phyloP scores from a whole-genome alignment of 768 basidiomycete species.

The Mycena olivaceomarginata region DNA sequence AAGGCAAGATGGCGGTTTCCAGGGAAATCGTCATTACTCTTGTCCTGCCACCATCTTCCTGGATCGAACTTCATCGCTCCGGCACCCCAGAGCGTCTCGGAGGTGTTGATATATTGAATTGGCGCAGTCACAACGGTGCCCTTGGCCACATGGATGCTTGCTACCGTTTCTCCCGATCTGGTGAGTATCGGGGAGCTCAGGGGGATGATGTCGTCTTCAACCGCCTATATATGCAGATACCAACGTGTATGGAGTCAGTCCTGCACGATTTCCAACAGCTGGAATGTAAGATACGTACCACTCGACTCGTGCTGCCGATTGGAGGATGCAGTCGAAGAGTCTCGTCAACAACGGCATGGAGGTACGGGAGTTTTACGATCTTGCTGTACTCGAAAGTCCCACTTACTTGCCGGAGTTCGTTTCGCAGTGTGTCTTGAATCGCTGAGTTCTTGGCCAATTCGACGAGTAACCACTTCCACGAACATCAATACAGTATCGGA shows the following conservation, averaged over 20 bases:
- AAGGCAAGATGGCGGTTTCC: constrained; percentile 61
- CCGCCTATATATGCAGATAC: constrained; percentile 48
- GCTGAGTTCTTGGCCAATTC: constrained; percentile 55
- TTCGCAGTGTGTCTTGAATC: constrained; percentile 53
- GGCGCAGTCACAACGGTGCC: constrained; percentile 57
- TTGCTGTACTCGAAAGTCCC: constrained; percentile 30
- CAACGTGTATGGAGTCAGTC: neutral
- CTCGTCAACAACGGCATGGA: constrained; percentile 59
- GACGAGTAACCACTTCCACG: constrained; percentile 54
- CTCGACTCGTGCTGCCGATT: constrained; percentile 48
- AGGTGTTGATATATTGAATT: constrained; percentile 57
- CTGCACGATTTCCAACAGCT: neutral
- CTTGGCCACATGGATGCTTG: constrained; percentile 53
- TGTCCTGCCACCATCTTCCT: constrained; percentile 57
- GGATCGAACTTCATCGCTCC: constrained; percentile 62
- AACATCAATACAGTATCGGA: too few relatives aligned
- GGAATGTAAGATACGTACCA: constrained; percentile 33
- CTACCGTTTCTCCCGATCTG: constrained; percentile 47
- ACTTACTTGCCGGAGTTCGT: constrained; percentile 49
- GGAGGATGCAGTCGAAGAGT: constrained; percentile 57
- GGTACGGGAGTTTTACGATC: constrained; percentile 52
- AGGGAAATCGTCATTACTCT: constrained; percentile 51
- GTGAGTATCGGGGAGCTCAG: constrained; percentile 51
- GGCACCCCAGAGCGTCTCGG: constrained; percentile 61
- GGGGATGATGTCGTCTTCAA: constrained; percentile 57